Evolutionary conservation across 2,329 filamentous ascomycete species (phyloP).

Genomic region (Aspergillus ochraceoroseus): DNA sequence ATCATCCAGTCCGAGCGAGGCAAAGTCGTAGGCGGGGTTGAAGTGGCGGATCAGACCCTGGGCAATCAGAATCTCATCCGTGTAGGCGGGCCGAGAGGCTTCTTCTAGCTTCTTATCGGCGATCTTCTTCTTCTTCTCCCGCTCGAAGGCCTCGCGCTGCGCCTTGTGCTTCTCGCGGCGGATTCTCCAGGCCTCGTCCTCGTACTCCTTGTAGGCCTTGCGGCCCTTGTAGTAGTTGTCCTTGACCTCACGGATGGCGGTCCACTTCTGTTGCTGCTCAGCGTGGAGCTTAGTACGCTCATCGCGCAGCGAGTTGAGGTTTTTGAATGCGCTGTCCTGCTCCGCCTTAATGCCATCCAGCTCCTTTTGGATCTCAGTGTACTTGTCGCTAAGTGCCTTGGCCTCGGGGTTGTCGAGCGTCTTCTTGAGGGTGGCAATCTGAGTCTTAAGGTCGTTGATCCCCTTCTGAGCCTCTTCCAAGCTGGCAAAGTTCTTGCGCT

Average conservation of each 20-base stretch:
- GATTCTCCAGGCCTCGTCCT: conserved; percentile 74
- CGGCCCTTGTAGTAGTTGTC: conserved; percentile 79
- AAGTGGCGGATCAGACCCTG: conserved; percentile 87
- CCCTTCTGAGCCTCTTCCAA: conserved; percentile 82
- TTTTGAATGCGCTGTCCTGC: conserved; percentile 87
- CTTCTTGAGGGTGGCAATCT: conserved; percentile 86
- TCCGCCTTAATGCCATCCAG: conserved; percentile 85
- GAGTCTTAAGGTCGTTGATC: conserved; percentile 79
- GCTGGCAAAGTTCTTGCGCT: conserved; percentile 82
- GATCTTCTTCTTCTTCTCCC: conserved; percentile 49
- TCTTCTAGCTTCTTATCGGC: conserved; percentile 53
- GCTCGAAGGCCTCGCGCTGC: conserved; percentile 60
- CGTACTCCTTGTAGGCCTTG: conserved; percentile 76
- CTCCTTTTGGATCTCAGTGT: conserved; percentile 79
- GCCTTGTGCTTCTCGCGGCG: conserved; percentile 71
- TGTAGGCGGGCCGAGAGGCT: conserved; percentile 69
- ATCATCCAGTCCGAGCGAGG: conserved; percentile 52
- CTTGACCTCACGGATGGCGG: conserved; percentile 77
- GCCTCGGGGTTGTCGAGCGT: conserved; percentile 84
- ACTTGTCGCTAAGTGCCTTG: conserved; percentile 80
- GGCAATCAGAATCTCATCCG: conserved; percentile 85
- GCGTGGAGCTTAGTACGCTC: conserved; percentile 77
- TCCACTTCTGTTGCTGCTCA: conserved; percentile 81
- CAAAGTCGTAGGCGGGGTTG: conserved; percentile 71
- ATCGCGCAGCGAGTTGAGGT: conserved; percentile 74